Evolutionary conservation across 2,329 filamentous ascomycete species (phyloP).

Genomic region (Leptographium flavum): DNA sequence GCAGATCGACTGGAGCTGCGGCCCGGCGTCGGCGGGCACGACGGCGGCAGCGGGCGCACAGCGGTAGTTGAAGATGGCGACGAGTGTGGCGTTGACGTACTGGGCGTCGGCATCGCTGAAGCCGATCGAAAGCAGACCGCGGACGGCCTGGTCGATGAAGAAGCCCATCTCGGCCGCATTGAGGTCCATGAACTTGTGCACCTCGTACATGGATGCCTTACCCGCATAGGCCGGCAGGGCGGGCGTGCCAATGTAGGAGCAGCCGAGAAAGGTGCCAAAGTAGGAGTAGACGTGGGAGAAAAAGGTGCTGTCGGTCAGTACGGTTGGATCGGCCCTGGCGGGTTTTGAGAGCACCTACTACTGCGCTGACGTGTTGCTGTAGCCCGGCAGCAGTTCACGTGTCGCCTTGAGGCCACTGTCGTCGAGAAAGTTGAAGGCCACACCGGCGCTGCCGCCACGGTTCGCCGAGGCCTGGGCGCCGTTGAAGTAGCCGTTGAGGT

Average conservation of each 20-base stretch:
- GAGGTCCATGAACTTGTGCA: conserved; percentile 8
- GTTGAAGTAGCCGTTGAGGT: conserved; percentile 7
- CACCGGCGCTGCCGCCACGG: not conserved
- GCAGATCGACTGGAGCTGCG: conserved; percentile 7
- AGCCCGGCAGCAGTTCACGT: conserved; percentile 2
- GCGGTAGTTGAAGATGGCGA: conserved; percentile 4
- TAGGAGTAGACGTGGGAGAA: conserved; percentile 7
- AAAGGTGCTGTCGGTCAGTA: conserved; percentile 1
- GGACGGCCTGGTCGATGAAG: conserved; percentile 8
- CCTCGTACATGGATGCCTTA: conserved; percentile 7
- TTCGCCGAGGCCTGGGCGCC: conserved; percentile 5
- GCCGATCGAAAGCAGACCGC: conserved; percentile 4
- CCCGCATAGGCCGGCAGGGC: conserved; percentile 4
- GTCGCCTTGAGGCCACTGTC: conserved; percentile 3
- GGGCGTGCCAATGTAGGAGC: conserved; percentile 1
- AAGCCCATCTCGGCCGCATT: conserved; percentile 5
- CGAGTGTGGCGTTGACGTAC: conserved; percentile 6
- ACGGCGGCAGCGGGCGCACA: conserved; percentile 5
- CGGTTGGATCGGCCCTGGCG: too few species aligned
- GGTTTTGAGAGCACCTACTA: conserved; percentile 4
- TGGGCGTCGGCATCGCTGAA: conserved; percentile 5
- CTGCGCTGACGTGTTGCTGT: conserved; percentile 5
- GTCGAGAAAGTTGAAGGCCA: conserved; percentile 4
- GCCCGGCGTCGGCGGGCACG: conserved; percentile 4
- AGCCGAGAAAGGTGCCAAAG: conserved; percentile 6